phyloP scores from a whole-genome alignment of 352 stramenopile species.

The Globisporangium alternatum region DNA sequence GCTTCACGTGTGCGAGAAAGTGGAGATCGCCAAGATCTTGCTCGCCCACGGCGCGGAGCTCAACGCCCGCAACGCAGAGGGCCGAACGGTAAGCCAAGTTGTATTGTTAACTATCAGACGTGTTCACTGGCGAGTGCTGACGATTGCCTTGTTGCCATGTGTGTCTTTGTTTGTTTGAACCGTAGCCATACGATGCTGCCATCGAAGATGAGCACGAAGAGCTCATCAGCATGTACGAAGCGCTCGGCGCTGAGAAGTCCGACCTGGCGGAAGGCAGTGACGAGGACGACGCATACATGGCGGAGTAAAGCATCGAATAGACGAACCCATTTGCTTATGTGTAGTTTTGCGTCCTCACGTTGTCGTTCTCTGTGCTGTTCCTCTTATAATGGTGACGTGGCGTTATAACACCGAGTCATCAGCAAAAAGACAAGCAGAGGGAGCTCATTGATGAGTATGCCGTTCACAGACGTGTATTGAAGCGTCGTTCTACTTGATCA shows the following conservation, averaged over 20 bases:
- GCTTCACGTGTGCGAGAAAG: slow-evolving; percentile 60
- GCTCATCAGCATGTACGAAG: slow-evolving; percentile 44
- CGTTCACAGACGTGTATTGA: too few relatives aligned
- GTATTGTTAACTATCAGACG: slow-evolving; percentile 8
- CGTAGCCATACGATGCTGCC: slow-evolving; percentile 52
- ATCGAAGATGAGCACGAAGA: slow-evolving; percentile 64
- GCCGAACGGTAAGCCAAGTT: slow-evolving; percentile 30
- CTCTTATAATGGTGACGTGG: not conserved
- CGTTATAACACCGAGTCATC: not conserved
- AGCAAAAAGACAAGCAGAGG: too few relatives aligned
- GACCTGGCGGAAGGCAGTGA: slow-evolving; percentile 26
- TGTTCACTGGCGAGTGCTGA: slow-evolving; percentile 1
- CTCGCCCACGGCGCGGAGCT: slow-evolving; percentile 53
- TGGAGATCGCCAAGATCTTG: slow-evolving; percentile 53
- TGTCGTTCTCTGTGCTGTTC: not conserved
- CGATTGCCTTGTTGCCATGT: not conserved
- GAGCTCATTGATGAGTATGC: not conserved
- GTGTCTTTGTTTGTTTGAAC: not conserved
- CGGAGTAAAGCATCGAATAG: slow-evolving; percentile 19
- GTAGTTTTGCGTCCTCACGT: not conserved
- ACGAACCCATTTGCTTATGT: not conserved
- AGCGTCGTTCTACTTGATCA: not conserved
- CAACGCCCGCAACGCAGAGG: slow-evolving; percentile 62
- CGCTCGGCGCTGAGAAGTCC: slow-evolving; percentile 50
- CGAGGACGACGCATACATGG: slow-evolving; percentile 25